phyloP scores from a whole-genome alignment of 345 rosid species.

The Syzygium grande region DNA sequence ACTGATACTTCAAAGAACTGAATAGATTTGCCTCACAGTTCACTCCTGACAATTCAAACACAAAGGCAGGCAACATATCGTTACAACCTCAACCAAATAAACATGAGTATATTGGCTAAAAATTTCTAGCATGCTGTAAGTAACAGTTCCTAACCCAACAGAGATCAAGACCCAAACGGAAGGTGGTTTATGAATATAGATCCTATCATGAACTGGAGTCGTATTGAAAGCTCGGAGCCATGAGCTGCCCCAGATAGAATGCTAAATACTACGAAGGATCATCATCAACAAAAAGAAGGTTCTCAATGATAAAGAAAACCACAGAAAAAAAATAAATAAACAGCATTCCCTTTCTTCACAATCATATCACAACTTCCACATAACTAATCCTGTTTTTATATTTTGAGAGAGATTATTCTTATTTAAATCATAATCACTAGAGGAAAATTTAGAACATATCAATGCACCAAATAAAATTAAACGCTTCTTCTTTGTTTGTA shows the following conservation, averaged over 20 bases:
- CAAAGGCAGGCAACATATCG: rapidly evolving
- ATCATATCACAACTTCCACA: not conserved
- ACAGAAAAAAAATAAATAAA: no score
- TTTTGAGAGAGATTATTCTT: no score
- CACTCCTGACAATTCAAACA: not conserved
- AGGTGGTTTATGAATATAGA: no score
- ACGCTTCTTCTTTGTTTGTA: rapidly evolving
- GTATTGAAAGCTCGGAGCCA: not conserved
- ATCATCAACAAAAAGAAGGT: not conserved
- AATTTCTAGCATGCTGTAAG: not conserved
- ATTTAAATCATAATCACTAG: not conserved
- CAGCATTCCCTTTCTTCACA: no score
- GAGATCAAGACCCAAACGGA: not conserved
- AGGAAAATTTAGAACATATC: not conserved
- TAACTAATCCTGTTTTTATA: rapidly evolving
- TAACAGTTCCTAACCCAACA: not conserved
- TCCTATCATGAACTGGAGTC: not conserved
- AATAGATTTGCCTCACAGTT: not conserved
- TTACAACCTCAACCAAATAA: not conserved
- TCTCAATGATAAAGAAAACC: not conserved
- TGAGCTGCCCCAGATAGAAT: not conserved
- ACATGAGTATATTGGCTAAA: not conserved
- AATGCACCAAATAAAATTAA: not conserved
- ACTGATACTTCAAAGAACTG: not conserved
- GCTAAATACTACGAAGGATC: not conserved